Evolutionary conservation across 2,329 filamentous ascomycete genomes (phyloP), one percentile per base, ranked within the genome.

Genomic region (Sarocladium brachiariae): DNA sequence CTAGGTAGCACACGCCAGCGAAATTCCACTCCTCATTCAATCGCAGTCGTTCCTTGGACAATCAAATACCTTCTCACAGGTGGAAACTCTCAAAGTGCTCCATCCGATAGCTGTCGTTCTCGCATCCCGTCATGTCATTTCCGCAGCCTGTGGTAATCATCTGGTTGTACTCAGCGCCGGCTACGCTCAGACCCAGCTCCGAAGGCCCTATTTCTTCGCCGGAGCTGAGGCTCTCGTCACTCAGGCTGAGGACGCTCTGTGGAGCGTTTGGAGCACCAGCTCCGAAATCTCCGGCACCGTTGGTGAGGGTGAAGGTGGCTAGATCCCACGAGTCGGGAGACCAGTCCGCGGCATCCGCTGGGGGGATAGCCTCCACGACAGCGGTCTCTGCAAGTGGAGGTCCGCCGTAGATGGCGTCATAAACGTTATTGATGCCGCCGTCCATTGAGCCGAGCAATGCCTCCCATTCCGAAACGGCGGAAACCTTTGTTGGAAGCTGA

Each of bases 381-480:
- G 33, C 13, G 13, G 75, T 70, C 30, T 74, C 69, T 27, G 75
- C 66, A 41, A 73, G 74, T 9, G 77, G 75, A 9, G 27, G 47
- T 0, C 86, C 86, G 33, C 86, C 87, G 57, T 90, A 90, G 51
- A 89, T 89, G 35, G 84, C 84, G 61, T 89, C 85, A 65, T 89
- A 93, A n/a, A 95, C 85, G 61, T 92, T 95, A 50, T 84, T 81
- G 56, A 85, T 78, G 1, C 88, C 88, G 31, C 83, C 83, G 58
- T 95, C 89, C 64, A 95, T 82, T 19, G 84, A 85, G 3, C 86
- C 84, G 2, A 95, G 75, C 0, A 95, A 75, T 2, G 84, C 81
- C 64, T 95, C 89, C 90, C 89, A 95, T 45, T 45, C 39, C 21
- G 21, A 10, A 4, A 45, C 39, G 4, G 39, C 39, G 10, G 39